A percentile compares a stretch with the other conserved stretches of the same genome.
Conservation (phyloP, 495 filamentous ascomycete species). For the Podospora anserina region DNA sequence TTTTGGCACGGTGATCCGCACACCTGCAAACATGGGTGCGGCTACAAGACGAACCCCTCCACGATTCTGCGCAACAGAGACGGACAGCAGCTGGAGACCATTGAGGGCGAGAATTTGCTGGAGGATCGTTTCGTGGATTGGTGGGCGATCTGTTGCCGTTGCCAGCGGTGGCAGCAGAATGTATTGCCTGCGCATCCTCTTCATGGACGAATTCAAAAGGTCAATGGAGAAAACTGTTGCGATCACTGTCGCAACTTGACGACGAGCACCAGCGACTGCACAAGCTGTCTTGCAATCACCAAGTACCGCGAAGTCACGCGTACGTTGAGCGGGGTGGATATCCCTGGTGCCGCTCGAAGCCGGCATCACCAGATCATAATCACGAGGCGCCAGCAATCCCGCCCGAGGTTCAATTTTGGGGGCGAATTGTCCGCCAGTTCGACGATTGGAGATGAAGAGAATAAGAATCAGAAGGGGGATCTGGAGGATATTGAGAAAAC, state of each 20-base stretch:
- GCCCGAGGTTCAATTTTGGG: background rate
- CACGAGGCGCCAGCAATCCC: too few relatives aligned
- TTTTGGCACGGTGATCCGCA: background rate
- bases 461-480: background rate
- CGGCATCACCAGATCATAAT: background rate
- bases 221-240: background rate
- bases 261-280: background rate
- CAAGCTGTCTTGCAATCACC: background rate
- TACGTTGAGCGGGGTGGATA: background rate
- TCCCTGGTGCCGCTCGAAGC: background rate
- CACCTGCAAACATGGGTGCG: background rate
- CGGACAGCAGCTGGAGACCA: background rate
- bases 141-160: background rate
- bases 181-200: background rate
- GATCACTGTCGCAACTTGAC: background rate
- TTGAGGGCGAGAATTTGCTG: background rate
- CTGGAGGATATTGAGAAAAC: too few relatives aligned
- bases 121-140: background rate
- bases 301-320: background rate
- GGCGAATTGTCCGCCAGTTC: background rate
- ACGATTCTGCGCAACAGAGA: background rate
- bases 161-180: background rate
- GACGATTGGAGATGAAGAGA: background rate
- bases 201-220: background rate
- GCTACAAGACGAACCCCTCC: background rate